Evolutionary conservation across 1,284 basidiomycete species (phyloP).

Genomic region (Fomitopsis pinicola): DNA sequence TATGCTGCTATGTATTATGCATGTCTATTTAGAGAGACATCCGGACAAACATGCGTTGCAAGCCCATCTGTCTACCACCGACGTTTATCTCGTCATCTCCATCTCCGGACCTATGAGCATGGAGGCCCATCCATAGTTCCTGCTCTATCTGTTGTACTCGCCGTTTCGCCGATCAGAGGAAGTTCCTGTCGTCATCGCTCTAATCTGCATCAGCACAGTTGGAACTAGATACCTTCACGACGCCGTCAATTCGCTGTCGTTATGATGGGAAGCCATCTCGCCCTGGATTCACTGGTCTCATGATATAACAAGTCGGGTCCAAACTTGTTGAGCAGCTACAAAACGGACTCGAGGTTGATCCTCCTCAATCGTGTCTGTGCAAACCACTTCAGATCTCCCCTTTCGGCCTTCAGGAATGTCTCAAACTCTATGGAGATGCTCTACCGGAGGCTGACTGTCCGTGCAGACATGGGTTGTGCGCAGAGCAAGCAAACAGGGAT

Average conservation of each 20-base stretch:
- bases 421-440: too few relatives aligned
- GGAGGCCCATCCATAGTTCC: neutral
- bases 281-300: neutral
- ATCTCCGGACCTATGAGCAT: neutral
- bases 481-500: conserved; percentile 35
- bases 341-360: conserved; percentile 2
- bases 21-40: too few relatives aligned
- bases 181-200: neutral
- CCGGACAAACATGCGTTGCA: neutral
- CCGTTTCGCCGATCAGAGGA: neutral
- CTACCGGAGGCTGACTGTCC: neutral
- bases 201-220: neutral
- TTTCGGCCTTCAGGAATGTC: neutral
- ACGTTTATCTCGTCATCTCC: neutral
- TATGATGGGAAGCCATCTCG: neutral
- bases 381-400: neutral
- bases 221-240: neutral
- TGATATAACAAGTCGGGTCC: neutral
- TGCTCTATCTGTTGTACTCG: neutral
- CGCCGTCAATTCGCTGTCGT: neutral
- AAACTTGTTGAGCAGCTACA: neutral
- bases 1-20: too few relatives aligned
- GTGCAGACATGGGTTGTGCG: conserved; percentile 35
- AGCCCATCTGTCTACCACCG: neutral
- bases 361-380: neutral